phyloP scores from a whole-genome alignment of 352 stramenopile species.

The Phytophthora pinifolia region DNA sequence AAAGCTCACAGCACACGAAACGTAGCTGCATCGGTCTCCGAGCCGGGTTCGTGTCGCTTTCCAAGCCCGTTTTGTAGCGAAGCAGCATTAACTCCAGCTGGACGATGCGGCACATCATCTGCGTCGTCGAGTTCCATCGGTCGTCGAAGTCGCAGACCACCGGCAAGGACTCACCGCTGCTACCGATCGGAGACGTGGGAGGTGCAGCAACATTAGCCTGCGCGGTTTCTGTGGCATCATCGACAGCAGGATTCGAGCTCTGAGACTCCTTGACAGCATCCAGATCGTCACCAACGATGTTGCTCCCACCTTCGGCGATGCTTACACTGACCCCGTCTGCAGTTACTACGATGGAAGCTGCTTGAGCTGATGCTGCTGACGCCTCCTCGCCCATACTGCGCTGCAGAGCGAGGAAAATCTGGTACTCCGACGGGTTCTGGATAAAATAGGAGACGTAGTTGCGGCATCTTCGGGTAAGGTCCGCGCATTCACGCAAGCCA shows the following conservation, averaged over 20 bases:
- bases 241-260: conserved; percentile 3
- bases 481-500: conserved; percentile 58
- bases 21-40: conserved; percentile 74
- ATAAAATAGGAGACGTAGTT: conserved; percentile 87
- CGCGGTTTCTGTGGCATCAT: conserved; percentile 14
- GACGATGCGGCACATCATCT: conserved; percentile 83
- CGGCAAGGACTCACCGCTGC: conserved; percentile 37
- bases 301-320: conserved; percentile 19
- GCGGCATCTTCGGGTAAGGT: conserved; percentile 59
- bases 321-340: conserved; percentile 34
- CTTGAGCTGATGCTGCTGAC: conserved; percentile 20
- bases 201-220: conserved; percentile 1
- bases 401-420: conserved; percentile 79
- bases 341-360: conserved; percentile 23
- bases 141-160: conserved; percentile 83
- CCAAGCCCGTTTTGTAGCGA: conserved; percentile 75
- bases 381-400: conserved; percentile 55
- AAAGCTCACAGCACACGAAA: conserved; percentile 77
- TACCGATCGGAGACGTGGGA: conserved; percentile 2
- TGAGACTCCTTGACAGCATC: conserved; percentile 21
- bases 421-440: conserved; percentile 81
- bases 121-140: conserved; percentile 73
- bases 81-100: conserved; percentile 72
- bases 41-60: conserved; percentile 70
- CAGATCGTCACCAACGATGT: conserved; percentile 21